Evolutionary conservation across 2,329 filamentous ascomycete genomes (phyloP).

Genomic region (Sporothrix luriei): DNA sequence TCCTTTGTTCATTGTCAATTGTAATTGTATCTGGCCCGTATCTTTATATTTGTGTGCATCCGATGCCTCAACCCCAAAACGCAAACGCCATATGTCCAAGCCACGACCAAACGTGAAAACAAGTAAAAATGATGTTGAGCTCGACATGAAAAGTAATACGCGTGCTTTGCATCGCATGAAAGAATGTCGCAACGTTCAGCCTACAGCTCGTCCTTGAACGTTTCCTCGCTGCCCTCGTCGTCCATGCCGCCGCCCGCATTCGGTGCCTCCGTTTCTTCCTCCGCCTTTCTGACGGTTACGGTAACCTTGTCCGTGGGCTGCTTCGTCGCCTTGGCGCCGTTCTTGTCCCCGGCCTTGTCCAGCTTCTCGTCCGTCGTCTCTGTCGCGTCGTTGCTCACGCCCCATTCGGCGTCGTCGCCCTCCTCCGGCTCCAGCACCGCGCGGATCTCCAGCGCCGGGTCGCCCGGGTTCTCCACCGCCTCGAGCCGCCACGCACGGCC

Average conservation of each 20-base stretch:
- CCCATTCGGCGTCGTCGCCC: conserved; percentile 31
- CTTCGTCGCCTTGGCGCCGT: conserved; percentile 31
- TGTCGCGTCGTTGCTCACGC: conserved; percentile 48
- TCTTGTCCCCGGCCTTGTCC: not conserved
- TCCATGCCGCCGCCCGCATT: conserved; percentile 27
- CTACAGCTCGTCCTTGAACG: conserved; percentile 54
- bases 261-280: not conserved
- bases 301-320: not conserved
- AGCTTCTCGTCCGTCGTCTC: conserved; percentile 34
- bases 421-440: conserved; percentile 64
- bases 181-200: not conserved
- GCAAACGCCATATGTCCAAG: conserved; percentile 9
- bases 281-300: conserved; percentile 6
- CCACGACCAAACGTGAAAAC: not conserved
- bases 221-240: conserved; percentile 52
- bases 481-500: conserved; percentile 79
- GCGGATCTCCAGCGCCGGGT: conserved; percentile 63
- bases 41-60: not conserved
- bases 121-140: not conserved
- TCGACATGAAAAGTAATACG: not conserved
- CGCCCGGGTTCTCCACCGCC: conserved; percentile 68
- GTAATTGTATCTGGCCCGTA: no score
- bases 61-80: not conserved
- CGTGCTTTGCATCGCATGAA: not conserved
- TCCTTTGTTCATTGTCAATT: not conserved